phyloP scores from a whole-genome alignment of 345 rosid species.

The Kernera saxatilis region DNA sequence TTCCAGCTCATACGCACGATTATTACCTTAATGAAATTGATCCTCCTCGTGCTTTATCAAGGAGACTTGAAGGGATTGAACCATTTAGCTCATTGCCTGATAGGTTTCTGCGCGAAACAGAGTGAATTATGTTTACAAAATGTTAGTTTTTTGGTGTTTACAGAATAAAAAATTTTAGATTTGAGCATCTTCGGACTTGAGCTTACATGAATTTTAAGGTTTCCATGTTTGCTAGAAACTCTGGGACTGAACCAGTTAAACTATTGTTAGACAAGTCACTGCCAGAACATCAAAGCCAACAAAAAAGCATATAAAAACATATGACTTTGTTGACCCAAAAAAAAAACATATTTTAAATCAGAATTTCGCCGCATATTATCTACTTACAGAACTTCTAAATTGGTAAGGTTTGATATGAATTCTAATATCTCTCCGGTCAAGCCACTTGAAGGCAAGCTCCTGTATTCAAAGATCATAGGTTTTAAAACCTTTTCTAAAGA shows the following conservation, averaged over 20 bases:
- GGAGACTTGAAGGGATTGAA: constrained; percentile 39
- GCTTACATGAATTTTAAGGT: constrained; percentile 30
- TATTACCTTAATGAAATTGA: constrained; percentile 36
- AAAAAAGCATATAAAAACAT: not conserved
- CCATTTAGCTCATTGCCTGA: constrained; percentile 41
- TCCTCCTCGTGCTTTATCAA: constrained; percentile 32
- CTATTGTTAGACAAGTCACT: not conserved
- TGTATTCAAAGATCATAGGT: not conserved
- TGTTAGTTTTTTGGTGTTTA: not conserved
- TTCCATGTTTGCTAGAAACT: not conserved
- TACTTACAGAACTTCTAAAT: constrained; percentile 45
- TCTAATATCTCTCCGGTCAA: constrained; percentile 38
- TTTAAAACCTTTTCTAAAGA: not conserved
- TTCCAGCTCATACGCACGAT: not conserved
- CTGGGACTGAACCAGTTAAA: not conserved
- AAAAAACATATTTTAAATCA: too few relatives aligned
- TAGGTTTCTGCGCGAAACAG: constrained; percentile 34
- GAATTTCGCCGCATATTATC: not conserved
- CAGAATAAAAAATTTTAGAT: not conserved
- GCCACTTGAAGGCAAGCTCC: constrained; percentile 38
- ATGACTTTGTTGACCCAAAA: too few relatives aligned
- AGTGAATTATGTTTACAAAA: not conserved
- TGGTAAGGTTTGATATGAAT: constrained; percentile 35
- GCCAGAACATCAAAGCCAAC: not conserved
- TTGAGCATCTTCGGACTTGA: not conserved